Evolutionary conservation across 805 yeast species (phyloP).

Genomic region (Metschnikowia similis): DNA sequence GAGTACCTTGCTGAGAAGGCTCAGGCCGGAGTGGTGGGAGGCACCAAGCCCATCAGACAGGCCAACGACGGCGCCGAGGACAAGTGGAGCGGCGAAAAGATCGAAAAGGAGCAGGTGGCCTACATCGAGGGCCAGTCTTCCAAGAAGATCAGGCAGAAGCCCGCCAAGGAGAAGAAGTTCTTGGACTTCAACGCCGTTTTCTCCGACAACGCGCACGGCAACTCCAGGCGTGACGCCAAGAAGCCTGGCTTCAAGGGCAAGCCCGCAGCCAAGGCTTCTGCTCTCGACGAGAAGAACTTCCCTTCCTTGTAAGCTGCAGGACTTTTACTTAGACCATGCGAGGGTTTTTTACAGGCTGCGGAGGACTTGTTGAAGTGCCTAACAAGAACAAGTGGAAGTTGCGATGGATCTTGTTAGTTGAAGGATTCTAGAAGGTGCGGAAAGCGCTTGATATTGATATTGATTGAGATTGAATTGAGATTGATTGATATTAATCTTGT

Average conservation of each 20-base stretch:
- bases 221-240: conserved; percentile 23
- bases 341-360: too few relatives aligned
- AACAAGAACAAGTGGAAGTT: too few relatives aligned
- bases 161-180: conserved; percentile 74
- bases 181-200: conserved; percentile 73
- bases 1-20: conserved; percentile 76
- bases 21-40: conserved; percentile 39
- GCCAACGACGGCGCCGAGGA: conserved; percentile 59
- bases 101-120: conserved; percentile 54
- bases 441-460: too few relatives aligned
- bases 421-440: too few relatives aligned
- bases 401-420: too few relatives aligned
- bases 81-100: conserved; percentile 52
- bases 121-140: conserved; percentile 56
- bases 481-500: too few relatives aligned
- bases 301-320: conserved; percentile 50
- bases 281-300: conserved; percentile 60
- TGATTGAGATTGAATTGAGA: too few relatives aligned
- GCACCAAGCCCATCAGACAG: conserved; percentile 37
- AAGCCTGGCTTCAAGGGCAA: conserved; percentile 20
- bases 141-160: conserved; percentile 69
- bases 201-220: conserved; percentile 34
- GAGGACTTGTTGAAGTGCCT: too few relatives aligned
- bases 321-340: too few relatives aligned
- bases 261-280: conserved; percentile 25